Conservation (phyloP, 1,139 yeast species). For the Geotrichum fermentans region DNA sequence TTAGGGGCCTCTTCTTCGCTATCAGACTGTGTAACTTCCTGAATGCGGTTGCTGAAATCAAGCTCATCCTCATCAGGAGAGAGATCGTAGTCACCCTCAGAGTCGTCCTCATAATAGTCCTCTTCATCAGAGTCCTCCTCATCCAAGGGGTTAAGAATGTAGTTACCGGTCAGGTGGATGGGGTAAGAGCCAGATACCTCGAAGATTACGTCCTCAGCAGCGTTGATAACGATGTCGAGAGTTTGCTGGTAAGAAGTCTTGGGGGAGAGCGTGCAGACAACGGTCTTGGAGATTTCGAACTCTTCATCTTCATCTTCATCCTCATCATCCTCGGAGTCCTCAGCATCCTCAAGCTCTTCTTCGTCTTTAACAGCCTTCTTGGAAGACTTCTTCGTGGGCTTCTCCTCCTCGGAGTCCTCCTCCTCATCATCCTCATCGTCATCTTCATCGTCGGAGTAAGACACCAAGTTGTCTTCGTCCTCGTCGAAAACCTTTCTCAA, state of each 20-base stretch:
- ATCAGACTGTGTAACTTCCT: slow-evolving; percentile 40
- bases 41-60: slow-evolving; percentile 32
- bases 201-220: slow-evolving; percentile 90
- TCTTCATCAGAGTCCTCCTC: slow-evolving; percentile 54
- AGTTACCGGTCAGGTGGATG: slow-evolving; percentile 89
- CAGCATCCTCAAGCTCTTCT: slow-evolving; percentile 28
- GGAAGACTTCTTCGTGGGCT: slow-evolving; percentile 34
- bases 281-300: slow-evolving; percentile 69
- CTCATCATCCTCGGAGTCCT: slow-evolving; percentile 44
- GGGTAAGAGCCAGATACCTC: slow-evolving; percentile 95
- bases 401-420: slow-evolving; percentile 44
- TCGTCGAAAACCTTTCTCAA: slow-evolving; percentile 27
- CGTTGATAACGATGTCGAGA: slow-evolving; percentile 80
- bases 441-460: slow-evolving; percentile 28
- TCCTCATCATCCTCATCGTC: slow-evolving; percentile 32
- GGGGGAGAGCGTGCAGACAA: slow-evolving; percentile 88
- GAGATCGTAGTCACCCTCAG: slow-evolving; percentile 62
- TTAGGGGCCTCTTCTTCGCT: slow-evolving; percentile 52
- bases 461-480: slow-evolving; percentile 25
- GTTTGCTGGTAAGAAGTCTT: slow-evolving; percentile 75
- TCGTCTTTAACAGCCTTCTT: slow-evolving; percentile 32
- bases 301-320: slow-evolving; percentile 54
- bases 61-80: slow-evolving; percentile 92
- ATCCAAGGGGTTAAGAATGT: slow-evolving; percentile 89
- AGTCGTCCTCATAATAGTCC: slow-evolving; percentile 43